Conservation (phyloP, 768 basidiomycete species). For the Termitomyces heimii region DNA sequence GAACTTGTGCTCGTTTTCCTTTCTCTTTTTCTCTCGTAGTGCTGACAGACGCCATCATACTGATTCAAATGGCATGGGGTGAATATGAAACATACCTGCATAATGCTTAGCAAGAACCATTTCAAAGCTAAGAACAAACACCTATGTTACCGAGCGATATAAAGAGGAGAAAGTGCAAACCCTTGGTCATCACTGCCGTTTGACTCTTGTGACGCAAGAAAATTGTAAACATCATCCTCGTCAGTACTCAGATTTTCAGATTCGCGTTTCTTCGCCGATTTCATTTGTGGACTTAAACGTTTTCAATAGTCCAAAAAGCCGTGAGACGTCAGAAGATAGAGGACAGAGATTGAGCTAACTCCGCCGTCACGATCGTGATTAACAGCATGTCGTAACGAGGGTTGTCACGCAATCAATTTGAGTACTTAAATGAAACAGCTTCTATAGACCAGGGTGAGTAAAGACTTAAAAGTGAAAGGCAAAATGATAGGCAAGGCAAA, state of each 20-base stretch:
- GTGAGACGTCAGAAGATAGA: too few species aligned
- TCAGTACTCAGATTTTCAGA: slow-evolving; percentile 5
- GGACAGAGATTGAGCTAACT: too few species aligned
- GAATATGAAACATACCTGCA: slow-evolving; percentile 7
- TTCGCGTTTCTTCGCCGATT: not conserved
- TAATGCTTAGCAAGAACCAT: slow-evolving; percentile 12
- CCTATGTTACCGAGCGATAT: not conserved
- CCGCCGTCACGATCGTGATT: too few species aligned
- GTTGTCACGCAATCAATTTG: too few species aligned
- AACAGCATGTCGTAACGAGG: too few species aligned
- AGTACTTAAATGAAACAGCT: not conserved
- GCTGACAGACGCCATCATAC: slow-evolving; percentile 1
- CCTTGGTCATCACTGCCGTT: slow-evolving; percentile 16
- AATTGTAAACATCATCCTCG: slow-evolving; percentile 7
- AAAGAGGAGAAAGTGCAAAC: slow-evolving; percentile 1
- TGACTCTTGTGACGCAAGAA: slow-evolving; percentile 14
- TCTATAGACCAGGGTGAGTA: not conserved
- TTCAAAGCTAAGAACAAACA: slow-evolving; percentile 8
- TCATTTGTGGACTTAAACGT: not conserved
- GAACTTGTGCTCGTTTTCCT: slow-evolving; percentile 16
- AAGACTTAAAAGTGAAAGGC: not conserved
- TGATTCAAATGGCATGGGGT: not conserved
- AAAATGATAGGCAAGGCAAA: not conserved
- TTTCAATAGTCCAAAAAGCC: too few species aligned
- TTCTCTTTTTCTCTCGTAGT: slow-evolving; percentile 13